These are phyloP conservation scores for Pestalotiopsis sp. DNA, from an alignment of 2,329 filamentous ascomycete genomes.

Conservation along the genomic window DNA sequence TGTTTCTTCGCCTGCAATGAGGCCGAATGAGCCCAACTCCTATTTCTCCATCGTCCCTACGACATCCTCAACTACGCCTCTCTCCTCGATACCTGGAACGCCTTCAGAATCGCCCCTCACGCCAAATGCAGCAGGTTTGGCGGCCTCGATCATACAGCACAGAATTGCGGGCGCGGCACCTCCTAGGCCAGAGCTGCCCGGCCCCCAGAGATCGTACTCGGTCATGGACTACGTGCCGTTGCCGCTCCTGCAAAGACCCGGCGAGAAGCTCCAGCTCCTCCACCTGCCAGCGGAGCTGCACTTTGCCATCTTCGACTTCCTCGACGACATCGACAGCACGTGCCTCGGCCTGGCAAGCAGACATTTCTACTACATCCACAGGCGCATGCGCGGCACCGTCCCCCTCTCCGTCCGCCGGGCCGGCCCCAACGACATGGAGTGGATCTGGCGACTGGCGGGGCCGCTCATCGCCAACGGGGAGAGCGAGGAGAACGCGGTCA, in stretches of 20 bases:
- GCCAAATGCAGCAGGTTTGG: background rate
- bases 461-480: constrained; percentile 32
- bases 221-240: constrained; percentile 62
- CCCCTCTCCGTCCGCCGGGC: constrained; percentile 57
- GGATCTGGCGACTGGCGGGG: constrained; percentile 62
- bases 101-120: constrained; percentile 20
- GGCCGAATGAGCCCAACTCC: constrained; percentile 4
- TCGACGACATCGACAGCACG: constrained; percentile 66
- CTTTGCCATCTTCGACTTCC: constrained; percentile 61
- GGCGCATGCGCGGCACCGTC: constrained; percentile 57
- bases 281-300: constrained; percentile 63
- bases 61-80: background rate
- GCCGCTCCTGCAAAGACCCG: constrained; percentile 51
- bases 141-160: background rate
- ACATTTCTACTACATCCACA: constrained; percentile 61
- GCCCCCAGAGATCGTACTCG: constrained; percentile 60
- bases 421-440: constrained; percentile 66
- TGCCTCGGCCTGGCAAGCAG: constrained; percentile 62
- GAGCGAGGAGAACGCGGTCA: constrained; percentile 33
- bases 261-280: constrained; percentile 46
- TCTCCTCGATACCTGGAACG: constrained; percentile 19
- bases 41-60: constrained; percentile 11
- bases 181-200: constrained; percentile 39
- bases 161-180: constrained; percentile 16
- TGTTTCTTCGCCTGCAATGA: constrained; percentile 15